Evolutionary conservation across 192 early-diverging fungal genomes (phyloP).

Genomic region (Coemansia sp.): DNA sequence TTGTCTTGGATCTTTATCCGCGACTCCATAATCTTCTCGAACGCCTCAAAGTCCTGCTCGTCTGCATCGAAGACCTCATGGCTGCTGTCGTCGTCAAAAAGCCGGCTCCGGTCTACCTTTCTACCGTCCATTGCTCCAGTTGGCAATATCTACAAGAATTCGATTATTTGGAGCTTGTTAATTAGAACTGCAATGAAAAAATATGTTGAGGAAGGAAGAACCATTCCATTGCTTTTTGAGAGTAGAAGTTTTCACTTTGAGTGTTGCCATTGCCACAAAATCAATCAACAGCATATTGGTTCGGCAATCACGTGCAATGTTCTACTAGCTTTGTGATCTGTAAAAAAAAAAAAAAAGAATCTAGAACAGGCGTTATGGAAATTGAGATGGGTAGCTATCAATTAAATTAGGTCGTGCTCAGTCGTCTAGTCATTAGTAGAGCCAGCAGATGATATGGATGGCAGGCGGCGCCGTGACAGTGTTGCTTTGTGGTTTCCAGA

Average conservation of each 20-base stretch:
- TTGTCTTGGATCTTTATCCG: slow-evolving; percentile 17
- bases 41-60: slow-evolving; percentile 40
- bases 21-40: slow-evolving; percentile 46
- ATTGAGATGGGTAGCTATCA: too few relatives aligned
- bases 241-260: too few relatives aligned
- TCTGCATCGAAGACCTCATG: slow-evolving; percentile 8
- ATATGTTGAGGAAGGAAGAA: too few relatives aligned
- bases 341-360: too few relatives aligned
- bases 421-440: background rate
- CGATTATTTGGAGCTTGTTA: too few relatives aligned
- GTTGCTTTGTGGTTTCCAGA: slow-evolving; percentile 15
- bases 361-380: too few relatives aligned
- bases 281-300: too few relatives aligned
- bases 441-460: slow-evolving; percentile 21
- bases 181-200: too few relatives aligned
- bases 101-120: slow-evolving; percentile 34
- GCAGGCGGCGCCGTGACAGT: slow-evolving; percentile 42
- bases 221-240: too few relatives aligned
- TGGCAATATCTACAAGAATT: background rate
- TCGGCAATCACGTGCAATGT: too few relatives aligned
- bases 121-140: slow-evolving; percentile 19
- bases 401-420: background rate
- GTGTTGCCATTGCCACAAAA: too few relatives aligned
- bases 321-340: too few relatives aligned
- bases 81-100: slow-evolving; percentile 33